phyloP scores from a whole-genome alignment of 106 monocot genomes.

The Chionographis japonica region DNA sequence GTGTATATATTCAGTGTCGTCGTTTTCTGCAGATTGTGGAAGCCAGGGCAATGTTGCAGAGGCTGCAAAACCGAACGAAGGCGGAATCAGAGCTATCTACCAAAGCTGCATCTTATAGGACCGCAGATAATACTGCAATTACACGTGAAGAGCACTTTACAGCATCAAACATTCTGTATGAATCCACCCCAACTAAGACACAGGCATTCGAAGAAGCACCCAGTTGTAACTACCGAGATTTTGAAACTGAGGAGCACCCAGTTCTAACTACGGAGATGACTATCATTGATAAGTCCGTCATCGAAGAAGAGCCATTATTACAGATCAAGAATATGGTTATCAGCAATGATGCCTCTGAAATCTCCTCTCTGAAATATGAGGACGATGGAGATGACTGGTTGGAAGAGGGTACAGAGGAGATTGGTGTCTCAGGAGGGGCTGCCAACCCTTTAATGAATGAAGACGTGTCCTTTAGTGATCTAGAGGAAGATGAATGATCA shows the following conservation, averaged over 20 bases:
- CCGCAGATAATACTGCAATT: not conserved
- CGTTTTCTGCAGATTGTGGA: conserved; percentile 33
- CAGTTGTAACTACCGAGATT: too few species aligned
- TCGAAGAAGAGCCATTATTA: conserved; percentile 16
- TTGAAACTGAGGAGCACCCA: conserved; percentile 30
- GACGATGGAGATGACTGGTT: conserved; percentile 51
- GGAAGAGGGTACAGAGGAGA: conserved; percentile 31
- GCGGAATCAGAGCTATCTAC: conserved; percentile 2
- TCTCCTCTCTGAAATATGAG: conserved; percentile 12
- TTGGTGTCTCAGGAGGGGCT: conserved; percentile 4
- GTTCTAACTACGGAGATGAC: conserved; percentile 4
- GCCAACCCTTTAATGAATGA: conserved; percentile 20
- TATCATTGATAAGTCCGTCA: conserved; percentile 33
- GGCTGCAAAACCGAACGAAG: conserved; percentile 24
- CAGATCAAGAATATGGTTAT: not conserved
- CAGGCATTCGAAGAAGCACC: not conserved
- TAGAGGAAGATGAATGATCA: conserved; percentile 43
- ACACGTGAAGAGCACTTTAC: not conserved
- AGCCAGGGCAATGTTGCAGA: conserved; percentile 44
- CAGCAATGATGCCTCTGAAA: not conserved
- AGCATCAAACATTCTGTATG: conserved; percentile 1
- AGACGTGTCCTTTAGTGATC: conserved; percentile 59
- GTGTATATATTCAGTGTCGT: not conserved
- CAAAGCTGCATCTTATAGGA: not conserved
- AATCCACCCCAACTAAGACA: not conserved